phyloP scores from a whole-genome alignment of 331 rosid genomes.

The Ulmus americana region DNA sequence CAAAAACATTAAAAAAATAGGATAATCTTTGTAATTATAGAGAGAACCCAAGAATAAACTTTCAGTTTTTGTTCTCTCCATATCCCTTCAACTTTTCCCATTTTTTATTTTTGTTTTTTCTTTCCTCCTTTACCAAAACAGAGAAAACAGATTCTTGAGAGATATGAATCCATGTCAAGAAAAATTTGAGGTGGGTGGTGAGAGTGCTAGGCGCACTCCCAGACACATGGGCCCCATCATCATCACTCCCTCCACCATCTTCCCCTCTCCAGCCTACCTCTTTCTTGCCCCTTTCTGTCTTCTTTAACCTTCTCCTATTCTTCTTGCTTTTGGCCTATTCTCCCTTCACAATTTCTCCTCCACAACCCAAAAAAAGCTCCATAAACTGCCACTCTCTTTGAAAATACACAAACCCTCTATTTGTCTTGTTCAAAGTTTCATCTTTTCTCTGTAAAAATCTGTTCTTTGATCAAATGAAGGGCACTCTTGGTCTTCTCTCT shows the following conservation, averaged over 20 bases:
- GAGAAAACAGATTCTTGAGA: slow-evolving; percentile 21
- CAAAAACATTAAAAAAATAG: slow-evolving; percentile 1
- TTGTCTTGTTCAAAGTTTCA: background rate
- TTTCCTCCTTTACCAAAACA: background rate
- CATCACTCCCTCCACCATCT: slow-evolving; percentile 52
- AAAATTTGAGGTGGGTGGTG: slow-evolving; percentile 18
- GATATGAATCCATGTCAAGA: slow-evolving; percentile 27
- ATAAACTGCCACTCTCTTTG: background rate
- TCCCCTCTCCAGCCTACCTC: slow-evolving; percentile 25
- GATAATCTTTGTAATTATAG: slow-evolving; percentile 16
- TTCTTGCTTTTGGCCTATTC: slow-evolving; percentile 13
- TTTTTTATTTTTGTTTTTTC: background rate
- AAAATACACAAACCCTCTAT: background rate
- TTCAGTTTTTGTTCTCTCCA: background rate
- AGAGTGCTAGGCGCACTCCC: slow-evolving; percentile 52
- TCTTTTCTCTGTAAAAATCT: background rate
- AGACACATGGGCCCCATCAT: slow-evolving; percentile 53
- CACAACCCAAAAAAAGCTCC: background rate
- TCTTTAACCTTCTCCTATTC: background rate
- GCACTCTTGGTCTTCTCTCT: slow-evolving; percentile 38
- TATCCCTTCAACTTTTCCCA: background rate
- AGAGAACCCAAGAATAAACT: slow-evolving; percentile 6
- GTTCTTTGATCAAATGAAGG: slow-evolving; percentile 23
- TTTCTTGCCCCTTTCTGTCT: background rate
- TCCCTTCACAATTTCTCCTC: slow-evolving; percentile 2